Conservation (phyloP, 345 rosid species). For the Fremontodendron californicum region DNA sequence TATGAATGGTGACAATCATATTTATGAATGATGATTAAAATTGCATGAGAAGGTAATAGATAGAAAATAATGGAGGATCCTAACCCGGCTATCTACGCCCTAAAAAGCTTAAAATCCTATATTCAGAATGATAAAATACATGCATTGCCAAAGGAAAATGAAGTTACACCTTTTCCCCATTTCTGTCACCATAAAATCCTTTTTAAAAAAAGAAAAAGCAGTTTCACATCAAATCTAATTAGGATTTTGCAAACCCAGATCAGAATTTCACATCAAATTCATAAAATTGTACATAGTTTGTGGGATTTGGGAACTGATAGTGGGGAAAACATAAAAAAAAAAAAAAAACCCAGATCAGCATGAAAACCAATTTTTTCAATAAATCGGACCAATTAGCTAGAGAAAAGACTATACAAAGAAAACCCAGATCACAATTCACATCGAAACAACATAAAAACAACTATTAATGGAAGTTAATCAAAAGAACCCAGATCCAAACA, state of each 20-base stretch:
- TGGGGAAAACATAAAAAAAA: no score
- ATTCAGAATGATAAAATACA: background rate
- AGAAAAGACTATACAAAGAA: background rate
- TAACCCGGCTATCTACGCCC: background rate
- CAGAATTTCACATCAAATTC: background rate
- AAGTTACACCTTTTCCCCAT: background rate
- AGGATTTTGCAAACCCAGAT: background rate
- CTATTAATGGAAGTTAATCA: background rate
- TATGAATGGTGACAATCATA: background rate
- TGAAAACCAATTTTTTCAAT: background rate
- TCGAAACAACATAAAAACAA: background rate
- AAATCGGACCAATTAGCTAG: background rate
- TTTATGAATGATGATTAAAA: background rate
- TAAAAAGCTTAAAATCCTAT: background rate
- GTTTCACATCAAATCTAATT: background rate
- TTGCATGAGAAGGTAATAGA: no score
- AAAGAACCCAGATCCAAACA: conserved; percentile 1
- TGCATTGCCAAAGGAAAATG: background rate
- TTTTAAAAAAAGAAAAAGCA: no score
- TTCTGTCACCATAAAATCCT: background rate
- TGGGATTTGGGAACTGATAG: background rate
- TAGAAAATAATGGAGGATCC: background rate
- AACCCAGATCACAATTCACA: conserved; percentile 2
- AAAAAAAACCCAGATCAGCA: conserved; percentile 1
- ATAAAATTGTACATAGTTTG: background rate